Base-by-base conservation (phyloP, 1,139 yeast genomes). In the Geotrichum carabidarum region DNA sequence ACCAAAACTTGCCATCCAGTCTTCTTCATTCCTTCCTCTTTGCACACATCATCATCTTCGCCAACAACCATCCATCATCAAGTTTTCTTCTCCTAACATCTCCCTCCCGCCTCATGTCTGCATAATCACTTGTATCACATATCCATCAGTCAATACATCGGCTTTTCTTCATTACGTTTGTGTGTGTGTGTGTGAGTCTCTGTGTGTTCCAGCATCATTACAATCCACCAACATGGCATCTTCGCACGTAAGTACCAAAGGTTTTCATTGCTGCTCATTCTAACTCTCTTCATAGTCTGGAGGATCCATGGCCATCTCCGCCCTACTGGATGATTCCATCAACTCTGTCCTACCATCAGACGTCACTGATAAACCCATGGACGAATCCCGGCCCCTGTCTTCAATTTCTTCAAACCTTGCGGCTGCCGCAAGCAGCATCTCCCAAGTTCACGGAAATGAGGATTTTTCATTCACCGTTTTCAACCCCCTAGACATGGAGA, bases 221-320 rank as follows among this genome's bases (percentile, higher is more conserved):
- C n/a, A 17, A 22, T 17, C 11, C 31, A 17, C 11, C 31, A 17
- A 9, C 40, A 44, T 44, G 48, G 31, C 36, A 34, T 11, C 41
- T 12, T 34, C 40, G 18, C 48, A 46, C 43, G 50, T 46, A 46
- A 12, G 50, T 37, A 15, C 14, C 14, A 12, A 9, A 8, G 6
- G 12, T 9, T 22, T 36, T 14, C 36, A 18, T 15, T 12, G 7
- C 12, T 2, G 12, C 22, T 9, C 44, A 12, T 7, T n/a, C 40
- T 44, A 40, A 40, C 43, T 6, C 30, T 18, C 14, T 18, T 35
- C 22, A 40, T 56, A 58, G 15, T 18, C 32, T 11, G 59, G 57
- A 34, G 57, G 59, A 50, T 65, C 67, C 31, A 64, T 64, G 67
- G 60, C 67, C 11, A 64, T 64, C 48, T 59, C 65, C n/a, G 55